Conservation (phyloP, 768 basidiomycete genomes). For the Russula dissimulans region DNA sequence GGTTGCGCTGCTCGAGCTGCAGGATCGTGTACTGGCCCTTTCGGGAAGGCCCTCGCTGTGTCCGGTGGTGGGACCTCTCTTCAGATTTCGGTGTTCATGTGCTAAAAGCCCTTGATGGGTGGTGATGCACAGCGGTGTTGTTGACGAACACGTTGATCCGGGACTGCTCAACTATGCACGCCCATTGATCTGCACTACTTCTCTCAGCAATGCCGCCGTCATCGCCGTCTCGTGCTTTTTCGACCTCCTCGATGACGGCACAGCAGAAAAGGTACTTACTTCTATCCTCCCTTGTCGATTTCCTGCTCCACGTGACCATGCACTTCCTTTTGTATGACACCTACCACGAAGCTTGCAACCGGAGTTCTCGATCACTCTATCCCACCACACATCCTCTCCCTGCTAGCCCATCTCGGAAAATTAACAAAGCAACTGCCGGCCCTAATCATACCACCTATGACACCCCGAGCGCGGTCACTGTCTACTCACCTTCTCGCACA, state of each 20-base stretch:
- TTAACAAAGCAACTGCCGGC: constrained; percentile 33
- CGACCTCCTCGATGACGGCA: constrained; percentile 64
- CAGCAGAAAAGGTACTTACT: constrained; percentile 42
- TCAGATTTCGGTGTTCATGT: not conserved
- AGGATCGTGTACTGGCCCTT: constrained; percentile 24
- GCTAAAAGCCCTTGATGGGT: too few species aligned
- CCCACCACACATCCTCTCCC: constrained; percentile 26
- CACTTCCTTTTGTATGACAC: constrained; percentile 22
- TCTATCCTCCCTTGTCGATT: not conserved
- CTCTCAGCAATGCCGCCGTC: constrained; percentile 64
- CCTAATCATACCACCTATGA: constrained; percentile 82
- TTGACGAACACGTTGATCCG: constrained; percentile 47
- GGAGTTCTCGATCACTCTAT: constrained; percentile 41
- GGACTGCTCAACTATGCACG: constrained; percentile 80
- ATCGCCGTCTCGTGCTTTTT: constrained; percentile 70
- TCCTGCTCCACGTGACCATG: too few species aligned
- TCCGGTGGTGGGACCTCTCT: constrained; percentile 60
- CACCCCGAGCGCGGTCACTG: constrained; percentile 61
- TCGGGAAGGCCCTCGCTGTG: constrained; percentile 83
- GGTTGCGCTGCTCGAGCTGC: not conserved
- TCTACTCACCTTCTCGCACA: constrained; percentile 48
- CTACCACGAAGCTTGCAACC: constrained; percentile 23
- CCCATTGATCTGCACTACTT: constrained; percentile 86
- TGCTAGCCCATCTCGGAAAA: constrained; percentile 21
- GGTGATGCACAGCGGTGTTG: constrained; percentile 50